A percentile compares a stretch with the other conserved stretches of the same genome.
These are phyloP conservation scores for Aegilops umbellulata DNA, from an alignment of 176 grass and related monocot species.

Conservation along the genomic window DNA sequence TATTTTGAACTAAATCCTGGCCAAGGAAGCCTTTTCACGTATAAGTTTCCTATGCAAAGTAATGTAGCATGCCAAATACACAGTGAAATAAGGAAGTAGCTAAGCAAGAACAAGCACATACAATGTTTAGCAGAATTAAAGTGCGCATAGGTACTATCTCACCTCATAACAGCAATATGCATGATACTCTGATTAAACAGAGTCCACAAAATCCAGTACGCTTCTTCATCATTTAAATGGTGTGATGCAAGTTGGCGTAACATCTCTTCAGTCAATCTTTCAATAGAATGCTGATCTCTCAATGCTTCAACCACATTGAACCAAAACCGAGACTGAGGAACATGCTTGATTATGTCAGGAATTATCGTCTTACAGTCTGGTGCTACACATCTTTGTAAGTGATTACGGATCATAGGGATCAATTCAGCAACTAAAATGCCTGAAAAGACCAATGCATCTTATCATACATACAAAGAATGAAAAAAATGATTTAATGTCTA, in stretches of 20 bases:
- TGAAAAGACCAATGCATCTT: slow-evolving; percentile 53
- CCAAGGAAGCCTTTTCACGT: neutral
- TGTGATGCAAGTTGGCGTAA: slow-evolving; percentile 66
- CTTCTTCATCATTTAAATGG: slow-evolving; percentile 75
- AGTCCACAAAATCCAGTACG: slow-evolving; percentile 78
- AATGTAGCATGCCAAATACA: slow-evolving; percentile 26
- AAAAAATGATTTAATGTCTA: neutral
- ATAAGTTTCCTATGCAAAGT: neutral
- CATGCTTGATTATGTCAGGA: slow-evolving; percentile 44
- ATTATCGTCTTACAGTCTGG: slow-evolving; percentile 37
- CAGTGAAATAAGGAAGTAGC: slow-evolving; percentile 1
- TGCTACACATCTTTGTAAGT: slow-evolving; percentile 59
- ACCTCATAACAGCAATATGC: slow-evolving; percentile 61
- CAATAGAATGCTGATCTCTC: slow-evolving; percentile 84
- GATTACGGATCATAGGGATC: slow-evolving; percentile 61
- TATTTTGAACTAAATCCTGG: neutral
- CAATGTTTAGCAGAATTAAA: slow-evolving; percentile 17
- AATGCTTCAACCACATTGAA: slow-evolving; percentile 73
- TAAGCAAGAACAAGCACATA: slow-evolving; percentile 11
- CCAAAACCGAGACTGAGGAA: slow-evolving; percentile 74
- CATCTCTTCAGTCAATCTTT: slow-evolving; percentile 84
- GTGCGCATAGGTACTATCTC: slow-evolving; percentile 20
- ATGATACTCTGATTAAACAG: slow-evolving; percentile 68
- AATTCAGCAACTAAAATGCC: slow-evolving; percentile 80
- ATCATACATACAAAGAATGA: slow-evolving; percentile 32